Conservation (phyloP, 495 filamentous ascomycete genomes). For the Elasticomyces elasticus region DNA sequence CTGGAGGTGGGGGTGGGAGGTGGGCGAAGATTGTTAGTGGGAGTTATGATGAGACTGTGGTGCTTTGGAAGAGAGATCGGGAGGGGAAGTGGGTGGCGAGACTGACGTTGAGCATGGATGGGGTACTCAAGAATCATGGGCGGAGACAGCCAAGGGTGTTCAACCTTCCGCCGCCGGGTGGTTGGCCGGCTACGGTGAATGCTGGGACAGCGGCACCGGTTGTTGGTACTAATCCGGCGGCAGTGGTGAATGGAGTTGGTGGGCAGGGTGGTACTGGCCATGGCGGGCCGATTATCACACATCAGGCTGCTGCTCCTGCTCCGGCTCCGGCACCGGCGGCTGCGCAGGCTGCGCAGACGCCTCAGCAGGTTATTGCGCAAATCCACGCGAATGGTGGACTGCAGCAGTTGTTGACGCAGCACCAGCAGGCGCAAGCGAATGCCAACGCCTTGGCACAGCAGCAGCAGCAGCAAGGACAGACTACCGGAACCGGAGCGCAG, state of each 20-base stretch:
- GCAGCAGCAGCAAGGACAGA: constrained; percentile 1
- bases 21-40: constrained; percentile 89
- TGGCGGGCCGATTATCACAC: not conserved
- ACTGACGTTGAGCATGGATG: constrained; percentile 1
- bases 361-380: not conserved
- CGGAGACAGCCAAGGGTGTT: not conserved
- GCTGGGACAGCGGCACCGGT: too few species aligned
- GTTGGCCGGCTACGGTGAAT: not conserved
- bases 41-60: constrained; percentile 88
- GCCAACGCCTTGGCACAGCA: not conserved
- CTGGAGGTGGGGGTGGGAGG: constrained; percentile 74
- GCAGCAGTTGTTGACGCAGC: not conserved
- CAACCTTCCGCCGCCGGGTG: constrained; percentile 32
- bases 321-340: not conserved
- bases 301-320: not conserved
- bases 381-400: too few species aligned
- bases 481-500: too few species aligned
- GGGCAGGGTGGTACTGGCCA: not conserved
- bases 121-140: not conserved
- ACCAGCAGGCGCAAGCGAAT: not conserved
- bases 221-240: not conserved
- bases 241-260: too few species aligned
- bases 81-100: constrained; percentile 63
- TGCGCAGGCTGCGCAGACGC: not conserved
- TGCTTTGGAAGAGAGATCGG: constrained; percentile 85